Evolutionary conservation across 1,139 yeast genomes (phyloP), one percentile per base, ranked within the genome.

Genomic region (Taphrina betulina): DNA sequence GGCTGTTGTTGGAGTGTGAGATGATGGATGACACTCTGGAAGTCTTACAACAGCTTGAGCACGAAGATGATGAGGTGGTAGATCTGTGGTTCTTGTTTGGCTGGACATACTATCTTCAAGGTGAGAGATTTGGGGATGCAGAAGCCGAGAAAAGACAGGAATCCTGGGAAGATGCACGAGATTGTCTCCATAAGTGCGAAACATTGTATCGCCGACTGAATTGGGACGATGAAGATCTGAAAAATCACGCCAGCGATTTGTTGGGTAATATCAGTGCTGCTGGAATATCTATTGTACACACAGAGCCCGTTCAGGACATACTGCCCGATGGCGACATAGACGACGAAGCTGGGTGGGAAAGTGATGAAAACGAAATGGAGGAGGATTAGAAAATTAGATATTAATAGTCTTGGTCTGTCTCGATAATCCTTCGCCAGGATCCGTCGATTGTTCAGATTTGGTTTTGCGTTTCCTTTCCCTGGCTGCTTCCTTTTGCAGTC

Each of bases 1-100:
- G 58, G 2, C 29, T 57, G 16, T 22, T 57, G 45, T 52, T 57
- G 17, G 60, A 57, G 22, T 40, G 51, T 23, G 56, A 37, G 28
- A 44, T 48, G 56, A 40, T 44, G 10, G 48, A 41, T 10, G 53
- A 36, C n/a, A 41, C 60, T 2, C 43, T 48, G 26, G 50, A 48
- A 8, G 42, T 57, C 12, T 29, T 57, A 23, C 45, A 46, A 14
- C 45, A 38, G 17, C 43, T 57, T 23, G 51, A 58, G 29, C 38
- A 48, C 29, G 60, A 57, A 20, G 56, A 38, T 17, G 60, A 57
- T 22, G 51, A 57, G 14, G 52, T 58, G 17, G 56, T 54, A 3
- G 60, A 57, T 42, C n/a, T 53, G 17, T 57, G 60, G 60, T 57
- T 57, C 50, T 31, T 57, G 20, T 51, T 42, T 26, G 60, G 60